Base-by-base conservation (phyloP, 331 rosid species). In the Cucumis variabilis region DNA sequence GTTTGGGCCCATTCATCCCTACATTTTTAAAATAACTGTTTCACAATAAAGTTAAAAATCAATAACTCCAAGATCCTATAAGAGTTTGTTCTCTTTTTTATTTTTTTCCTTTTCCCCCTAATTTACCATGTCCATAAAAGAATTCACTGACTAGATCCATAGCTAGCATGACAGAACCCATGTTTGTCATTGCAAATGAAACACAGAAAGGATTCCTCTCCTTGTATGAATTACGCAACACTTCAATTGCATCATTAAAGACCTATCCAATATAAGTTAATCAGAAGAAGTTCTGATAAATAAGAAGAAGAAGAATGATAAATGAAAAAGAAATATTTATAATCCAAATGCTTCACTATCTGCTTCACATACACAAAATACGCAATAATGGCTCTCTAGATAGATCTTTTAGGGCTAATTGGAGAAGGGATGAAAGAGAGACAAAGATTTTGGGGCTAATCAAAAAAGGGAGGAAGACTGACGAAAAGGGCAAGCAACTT, bases 1-100 rank as follows among this genome's bases (percentile, higher is more conserved):
- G n/a, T n/a, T n/a, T n/a, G n/a, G 98, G 88, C 98, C 99, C 99
- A 96, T 96, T 98, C 99, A 95, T 65, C 99, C 99, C 99, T 96
- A 88, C 83, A 93, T 90, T 87, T 68, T 79, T 51, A 88, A 33
- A 41, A 28, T 85, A 86, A 87, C 71, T 67, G 68, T 77, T 65
- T 88, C 55, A 79, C 85, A 75, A 86, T 86, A 86, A 55, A 62
- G 88, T 85, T 37, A 65, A 60, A 77, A 68, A 67, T 44, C 84
- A 89, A 89, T 46, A 77, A 70, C 87, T 73, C 83, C 87, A 89
- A 89, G 82, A 55, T 44, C 77, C 53, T 70, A 37, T 37, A 88
- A 87, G 85, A 65, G 37, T 55, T 24, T 53, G 4, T 37, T 37
- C 44, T 37, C 44, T 37, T 37, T 37, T 37, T 37, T 37, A n/a